Conservation (phyloP, 2,329 filamentous ascomycete species). For the Penicillium brevicompactum region DNA sequence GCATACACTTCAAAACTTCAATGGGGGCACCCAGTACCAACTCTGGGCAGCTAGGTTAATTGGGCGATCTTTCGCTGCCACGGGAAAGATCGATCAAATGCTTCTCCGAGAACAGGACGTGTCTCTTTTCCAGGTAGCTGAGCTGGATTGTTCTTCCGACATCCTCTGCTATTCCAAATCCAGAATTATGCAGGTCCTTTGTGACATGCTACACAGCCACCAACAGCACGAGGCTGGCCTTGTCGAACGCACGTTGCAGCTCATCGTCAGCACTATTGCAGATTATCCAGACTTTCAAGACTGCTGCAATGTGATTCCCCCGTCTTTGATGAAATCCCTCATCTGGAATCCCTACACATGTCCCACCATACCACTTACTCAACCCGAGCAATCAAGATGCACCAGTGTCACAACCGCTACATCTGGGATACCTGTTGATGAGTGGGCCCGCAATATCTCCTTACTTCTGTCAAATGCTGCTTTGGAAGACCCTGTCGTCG, state of each 20-base stretch:
- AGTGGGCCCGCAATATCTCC: slow-evolving; percentile 39
- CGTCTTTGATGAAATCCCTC: slow-evolving; percentile 42
- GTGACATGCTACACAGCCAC: slow-evolving; percentile 61
- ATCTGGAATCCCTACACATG: slow-evolving; percentile 46
- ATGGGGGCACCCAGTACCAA: slow-evolving; percentile 69
- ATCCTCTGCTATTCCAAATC: slow-evolving; percentile 56
- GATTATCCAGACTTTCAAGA: slow-evolving; percentile 32
- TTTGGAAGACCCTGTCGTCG: slow-evolving; percentile 67
- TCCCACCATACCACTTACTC: slow-evolving; percentile 31
- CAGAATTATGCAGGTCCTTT: slow-evolving; percentile 63
- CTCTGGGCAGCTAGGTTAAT: slow-evolving; percentile 84
- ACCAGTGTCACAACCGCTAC: slow-evolving; percentile 19
- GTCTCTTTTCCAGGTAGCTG: slow-evolving; percentile 22
- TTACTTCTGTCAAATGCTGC: slow-evolving; percentile 61
- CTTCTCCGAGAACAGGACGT: slow-evolving; percentile 47
- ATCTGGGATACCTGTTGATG: slow-evolving; percentile 22
- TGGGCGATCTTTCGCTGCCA: slow-evolving; percentile 79
- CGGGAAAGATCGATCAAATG: slow-evolving; percentile 61
- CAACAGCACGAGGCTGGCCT: slow-evolving; percentile 51
- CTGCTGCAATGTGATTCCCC: slow-evolving; percentile 40
- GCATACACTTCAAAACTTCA: slow-evolving; percentile 70
- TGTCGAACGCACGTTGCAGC: slow-evolving; percentile 48
- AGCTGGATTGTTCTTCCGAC: slow-evolving; percentile 9
- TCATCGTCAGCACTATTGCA: slow-evolving; percentile 41
- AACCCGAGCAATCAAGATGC: slow-evolving; percentile 21